These are phyloP conservation scores for Neoarthrinium moseri DNA, from an alignment of 2,329 filamentous ascomycete species.

Conservation along the genomic window DNA sequence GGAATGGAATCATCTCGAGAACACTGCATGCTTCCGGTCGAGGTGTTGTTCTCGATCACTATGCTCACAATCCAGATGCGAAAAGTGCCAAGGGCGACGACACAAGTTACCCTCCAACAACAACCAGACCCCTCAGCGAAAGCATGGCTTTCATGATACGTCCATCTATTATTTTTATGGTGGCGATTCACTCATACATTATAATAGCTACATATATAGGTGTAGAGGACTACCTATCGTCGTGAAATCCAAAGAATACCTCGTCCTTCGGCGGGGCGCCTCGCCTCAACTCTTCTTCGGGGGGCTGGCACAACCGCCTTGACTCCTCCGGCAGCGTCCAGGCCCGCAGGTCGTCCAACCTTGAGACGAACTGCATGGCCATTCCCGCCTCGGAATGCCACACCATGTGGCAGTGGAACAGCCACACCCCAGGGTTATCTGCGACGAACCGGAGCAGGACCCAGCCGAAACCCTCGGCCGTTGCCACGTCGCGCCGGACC, in stretches of 20 bases:
- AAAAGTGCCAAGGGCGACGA: no score
- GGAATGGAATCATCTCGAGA: no score
- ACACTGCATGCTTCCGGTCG: no score
- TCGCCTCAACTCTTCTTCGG: constrained; percentile 41
- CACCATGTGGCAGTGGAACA: constrained; percentile 38
- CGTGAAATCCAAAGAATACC: constrained; percentile 37
- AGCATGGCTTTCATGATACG: no score
- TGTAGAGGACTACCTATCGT: no score
- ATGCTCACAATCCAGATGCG: no score
- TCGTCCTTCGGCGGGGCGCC: constrained; percentile 50
- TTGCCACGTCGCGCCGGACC: constrained; percentile 44
- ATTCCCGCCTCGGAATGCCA: constrained; percentile 38
- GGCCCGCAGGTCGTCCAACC: constrained; percentile 41
- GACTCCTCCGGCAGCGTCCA: constrained; percentile 44
- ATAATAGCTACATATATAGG: no score
- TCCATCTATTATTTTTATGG: no score
- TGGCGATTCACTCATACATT: no score
- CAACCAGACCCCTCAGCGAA: no score
- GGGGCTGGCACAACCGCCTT: constrained; percentile 40
- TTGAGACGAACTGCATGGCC: constrained; percentile 41
- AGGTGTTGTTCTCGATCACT: no score
- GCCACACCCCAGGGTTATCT: constrained; percentile 48
- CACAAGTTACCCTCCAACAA: no score
- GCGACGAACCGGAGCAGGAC: constrained; percentile 45
- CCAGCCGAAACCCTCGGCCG: constrained; percentile 49